phyloP scores from a whole-genome alignment of 2,329 filamentous ascomycete species.

The Drechslerella stenobrocha region DNA sequence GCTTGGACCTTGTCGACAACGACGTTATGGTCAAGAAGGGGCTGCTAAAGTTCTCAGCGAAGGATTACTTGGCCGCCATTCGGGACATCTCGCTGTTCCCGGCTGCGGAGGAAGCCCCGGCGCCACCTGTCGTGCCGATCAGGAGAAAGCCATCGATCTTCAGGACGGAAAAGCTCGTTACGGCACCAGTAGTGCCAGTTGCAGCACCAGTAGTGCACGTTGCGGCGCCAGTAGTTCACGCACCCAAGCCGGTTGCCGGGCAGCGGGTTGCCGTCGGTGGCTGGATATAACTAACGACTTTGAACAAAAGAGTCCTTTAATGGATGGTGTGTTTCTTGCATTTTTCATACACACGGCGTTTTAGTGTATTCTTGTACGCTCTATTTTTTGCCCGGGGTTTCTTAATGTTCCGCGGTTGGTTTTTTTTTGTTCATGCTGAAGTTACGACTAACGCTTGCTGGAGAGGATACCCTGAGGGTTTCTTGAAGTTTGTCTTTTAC shows the following conservation, averaged over 20 bases:
- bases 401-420: neutral
- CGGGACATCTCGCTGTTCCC: conserved; percentile 44
- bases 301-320: conserved; percentile 1
- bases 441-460: conserved; percentile 3
- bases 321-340: conserved; percentile 12
- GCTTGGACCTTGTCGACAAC: conserved; percentile 65
- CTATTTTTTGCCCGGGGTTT: neutral
- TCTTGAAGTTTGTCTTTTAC: neutral
- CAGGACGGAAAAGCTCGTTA: conserved; percentile 8
- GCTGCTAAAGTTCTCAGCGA: conserved; percentile 72
- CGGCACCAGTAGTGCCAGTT: no score
- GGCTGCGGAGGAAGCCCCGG: conserved; percentile 10
- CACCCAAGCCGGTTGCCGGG: conserved; percentile 20
- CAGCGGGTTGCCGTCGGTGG: conserved; percentile 30
- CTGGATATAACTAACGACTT: conserved; percentile 38
- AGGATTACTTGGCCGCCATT: conserved; percentile 83
- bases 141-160: conserved; percentile 29
- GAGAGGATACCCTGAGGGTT: neutral
- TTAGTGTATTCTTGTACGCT: neutral
- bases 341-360: conserved; percentile 6
- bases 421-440: neutral
- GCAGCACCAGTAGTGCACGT: no score
- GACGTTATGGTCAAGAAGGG: conserved; percentile 70
- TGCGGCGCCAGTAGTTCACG: conserved; percentile 10
- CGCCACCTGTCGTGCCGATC: conserved; percentile 18